These are phyloP conservation scores for Nannochloris sp. DNA, from an alignment of 139 green algal genomes.

Conservation along the genomic window DNA sequence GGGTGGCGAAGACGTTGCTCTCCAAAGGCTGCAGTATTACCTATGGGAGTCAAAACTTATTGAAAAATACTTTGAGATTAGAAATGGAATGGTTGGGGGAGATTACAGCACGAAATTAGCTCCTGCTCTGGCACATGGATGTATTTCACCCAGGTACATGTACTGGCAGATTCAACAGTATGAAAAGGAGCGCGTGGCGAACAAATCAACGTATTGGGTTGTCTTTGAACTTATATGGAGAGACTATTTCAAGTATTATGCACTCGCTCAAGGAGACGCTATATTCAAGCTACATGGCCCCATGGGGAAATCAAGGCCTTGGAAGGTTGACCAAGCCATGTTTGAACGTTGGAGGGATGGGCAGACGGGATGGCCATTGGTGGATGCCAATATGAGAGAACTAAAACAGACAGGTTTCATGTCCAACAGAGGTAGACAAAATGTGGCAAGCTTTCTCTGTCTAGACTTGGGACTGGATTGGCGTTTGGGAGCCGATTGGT, in stretches of 20 bases:
- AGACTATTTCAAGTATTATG: conserved; percentile 91
- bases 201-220: conserved; percentile 93
- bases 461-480: conserved; percentile 90
- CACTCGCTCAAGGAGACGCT: conserved; percentile 74
- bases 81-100: conserved; percentile 86
- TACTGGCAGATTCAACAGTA: conserved; percentile 74
- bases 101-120: conserved; percentile 93
- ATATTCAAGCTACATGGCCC: conserved; percentile 73
- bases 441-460: conserved; percentile 78
- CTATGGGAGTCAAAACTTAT: conserved; percentile 77
- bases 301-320: conserved; percentile 9
- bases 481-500: conserved; percentile 74
- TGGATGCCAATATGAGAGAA: conserved; percentile 98
- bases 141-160: conserved; percentile 72
- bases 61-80: conserved; percentile 67
- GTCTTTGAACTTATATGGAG: conserved; percentile 91
- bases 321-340: conserved; percentile 44
- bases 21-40: conserved; percentile 88
- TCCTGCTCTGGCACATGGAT: conserved; percentile 85
- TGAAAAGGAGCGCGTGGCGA: conserved; percentile 64
- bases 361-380: conserved; percentile 80
- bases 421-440: conserved; percentile 91
- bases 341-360: conserved; percentile 71
- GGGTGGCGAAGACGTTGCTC: conserved; percentile 79
- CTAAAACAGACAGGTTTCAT: conserved; percentile 85